Percentiles rank a stretch among this genome's conserved stretches.
Conservation (phyloP, 139 green algal species). For the Chlorella sp. region DNA sequence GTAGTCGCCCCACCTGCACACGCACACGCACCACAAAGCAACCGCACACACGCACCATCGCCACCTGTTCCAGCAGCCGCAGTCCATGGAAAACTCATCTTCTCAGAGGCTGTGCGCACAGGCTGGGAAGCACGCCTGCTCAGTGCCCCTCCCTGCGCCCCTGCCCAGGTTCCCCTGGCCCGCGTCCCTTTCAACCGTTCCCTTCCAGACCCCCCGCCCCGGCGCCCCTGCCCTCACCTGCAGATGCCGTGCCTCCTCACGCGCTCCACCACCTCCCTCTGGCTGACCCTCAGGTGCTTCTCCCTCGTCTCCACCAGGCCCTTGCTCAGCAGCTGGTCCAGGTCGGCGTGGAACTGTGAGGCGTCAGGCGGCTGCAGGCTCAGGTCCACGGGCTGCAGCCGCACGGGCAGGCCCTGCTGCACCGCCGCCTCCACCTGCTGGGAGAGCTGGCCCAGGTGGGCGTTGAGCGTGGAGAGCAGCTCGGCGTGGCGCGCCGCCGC, state of each 20-base stretch:
- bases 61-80: too few species aligned
- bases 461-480: constrained; percentile 54
- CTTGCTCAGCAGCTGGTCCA: constrained; percentile 50
- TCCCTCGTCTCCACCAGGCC: constrained; percentile 12
- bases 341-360: constrained; percentile 55
- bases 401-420: constrained; percentile 7
- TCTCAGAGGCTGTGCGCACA: too few species aligned
- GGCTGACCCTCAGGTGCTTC: constrained; percentile 22
- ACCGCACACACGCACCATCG: too few species aligned
- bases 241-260: constrained; percentile 16
- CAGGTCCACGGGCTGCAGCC: constrained; percentile 44
- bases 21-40: too few species aligned
- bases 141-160: too few species aligned
- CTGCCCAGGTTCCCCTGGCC: too few species aligned
- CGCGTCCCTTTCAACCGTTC: too few species aligned
- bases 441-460: constrained; percentile 37
- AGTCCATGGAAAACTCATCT: too few species aligned
- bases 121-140: background rate
- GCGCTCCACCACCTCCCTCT: constrained; percentile 23
- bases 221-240: too few species aligned
- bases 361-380: constrained; percentile 39
- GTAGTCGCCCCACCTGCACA: constrained; percentile 27
- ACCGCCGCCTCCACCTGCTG: constrained; percentile 2
- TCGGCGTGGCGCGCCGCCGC: constrained; percentile 44
- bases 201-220: too few species aligned